Base-by-base conservation (phyloP, 192 early-diverging fungal species). In the Rhizophagus prolifer region DNA sequence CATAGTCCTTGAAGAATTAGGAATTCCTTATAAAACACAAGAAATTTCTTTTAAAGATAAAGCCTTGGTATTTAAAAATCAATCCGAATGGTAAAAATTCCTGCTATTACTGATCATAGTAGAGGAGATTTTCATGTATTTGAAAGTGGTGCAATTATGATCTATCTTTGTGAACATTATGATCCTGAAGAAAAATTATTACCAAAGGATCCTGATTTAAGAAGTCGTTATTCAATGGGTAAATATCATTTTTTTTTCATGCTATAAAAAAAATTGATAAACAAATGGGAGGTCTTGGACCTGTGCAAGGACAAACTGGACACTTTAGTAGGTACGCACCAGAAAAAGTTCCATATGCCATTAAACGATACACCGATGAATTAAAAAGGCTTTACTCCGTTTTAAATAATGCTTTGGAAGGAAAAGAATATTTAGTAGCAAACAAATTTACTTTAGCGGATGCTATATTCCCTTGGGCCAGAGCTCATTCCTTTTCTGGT, bases 61-160 rank as follows among this genome's bases (percentile, higher is more conserved):
- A 50, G 84, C 63, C 67, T 21, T 85, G 82, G 81, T 88, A 82
- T 61, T 70, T 88, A 46, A 86, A 83, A 78, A 83, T 88, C 63
- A 87, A 87, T 72, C 89, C 89, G 47, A 89, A 89, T 78, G 84
- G 85, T 28, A 66, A 30, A 41, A 82, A n/a, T 88, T 54, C 82
- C 83, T 14, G 85, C 87, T 28, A 81, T 90, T 61, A 80, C 84
- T 10, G 87, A 90, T 76, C 86, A 88, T 74, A 50, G 70, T 16
- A 80, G 81, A 38, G 78, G 79, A 58, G 85, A 87, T 79, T 86
- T 86, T 77, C 19, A 61, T 58, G 86, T 90, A 9, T 88, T 90
- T 74, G 89, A 90, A 71, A 83, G 77, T 28, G 88, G 84, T 26
- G 89, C 89, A 16, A 90, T 90, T 58, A 79, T 90, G 77, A 70